A percentile compares a stretch with the other conserved stretches of the same genome.
Evolutionary conservation across 1,284 basidiomycete genomes (phyloP).

Genomic region (Cystobasidium slooffiae): DNA sequence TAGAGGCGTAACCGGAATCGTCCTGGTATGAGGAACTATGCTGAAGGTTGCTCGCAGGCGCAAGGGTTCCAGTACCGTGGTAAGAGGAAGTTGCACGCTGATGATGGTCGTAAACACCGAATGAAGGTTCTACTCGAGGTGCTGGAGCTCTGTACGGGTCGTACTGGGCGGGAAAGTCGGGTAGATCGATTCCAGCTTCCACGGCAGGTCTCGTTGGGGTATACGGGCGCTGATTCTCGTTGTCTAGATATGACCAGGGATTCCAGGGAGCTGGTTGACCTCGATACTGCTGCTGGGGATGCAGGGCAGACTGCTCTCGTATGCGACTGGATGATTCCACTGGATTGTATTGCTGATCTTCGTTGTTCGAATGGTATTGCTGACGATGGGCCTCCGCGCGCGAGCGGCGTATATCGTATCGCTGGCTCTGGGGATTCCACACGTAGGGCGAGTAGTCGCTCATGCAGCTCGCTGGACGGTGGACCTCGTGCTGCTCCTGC

Average conservation of each 20-base stretch:
- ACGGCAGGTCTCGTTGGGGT: slow-evolving; percentile 19
- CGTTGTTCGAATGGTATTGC: background rate
- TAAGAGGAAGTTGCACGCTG: background rate
- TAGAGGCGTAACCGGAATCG: too few species aligned
- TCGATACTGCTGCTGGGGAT: background rate
- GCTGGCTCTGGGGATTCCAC: slow-evolving; percentile 16
- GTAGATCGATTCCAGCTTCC: background rate
- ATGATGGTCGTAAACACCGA: background rate
- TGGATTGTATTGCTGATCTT: slow-evolving; percentile 4
- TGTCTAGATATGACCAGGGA: slow-evolving; percentile 6
- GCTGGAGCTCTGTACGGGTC: slow-evolving; percentile 12
- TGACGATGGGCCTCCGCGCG: background rate
- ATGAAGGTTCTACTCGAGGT: background rate
- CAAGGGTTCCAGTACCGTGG: background rate
- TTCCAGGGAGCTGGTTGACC: slow-evolving; percentile 10
- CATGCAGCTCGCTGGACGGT: slow-evolving; percentile 35
- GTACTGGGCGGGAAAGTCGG: slow-evolving; percentile 3
- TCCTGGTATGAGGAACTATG: too few species aligned
- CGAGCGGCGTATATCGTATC: slow-evolving; percentile 3
- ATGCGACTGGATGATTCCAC: background rate
- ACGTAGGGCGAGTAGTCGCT: slow-evolving; percentile 23
- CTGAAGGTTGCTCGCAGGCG: too few species aligned
- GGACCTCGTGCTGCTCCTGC: slow-evolving; percentile 3
- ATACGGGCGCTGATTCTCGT: slow-evolving; percentile 4
- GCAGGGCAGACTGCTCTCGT: background rate